These are phyloP conservation scores for Casuarina glauca DNA, from an alignment of 306 rosid genomes.

Conservation along the genomic window DNA sequence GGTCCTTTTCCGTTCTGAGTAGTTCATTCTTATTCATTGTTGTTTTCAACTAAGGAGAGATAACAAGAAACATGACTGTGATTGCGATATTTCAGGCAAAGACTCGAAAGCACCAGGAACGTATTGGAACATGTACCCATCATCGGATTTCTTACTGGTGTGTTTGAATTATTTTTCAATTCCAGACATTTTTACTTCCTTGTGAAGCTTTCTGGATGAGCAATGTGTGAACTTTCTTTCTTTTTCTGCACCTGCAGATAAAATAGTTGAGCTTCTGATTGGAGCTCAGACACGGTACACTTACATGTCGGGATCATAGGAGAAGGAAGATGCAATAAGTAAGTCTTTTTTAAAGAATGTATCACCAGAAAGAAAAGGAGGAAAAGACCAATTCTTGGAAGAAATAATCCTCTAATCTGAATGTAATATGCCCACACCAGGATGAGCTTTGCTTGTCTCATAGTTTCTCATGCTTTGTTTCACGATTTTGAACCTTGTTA, in stretches of 20 bases:
- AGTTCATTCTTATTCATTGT: not conserved
- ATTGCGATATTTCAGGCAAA: conserved; percentile 49
- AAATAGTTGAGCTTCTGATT: conserved; percentile 72
- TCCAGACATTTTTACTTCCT: conserved; percentile 15
- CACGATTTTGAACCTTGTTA: not conserved
- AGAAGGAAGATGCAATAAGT: conserved; percentile 24
- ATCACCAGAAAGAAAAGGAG: not conserved
- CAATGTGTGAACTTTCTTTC: not conserved
- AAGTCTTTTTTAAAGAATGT: conserved; percentile 8
- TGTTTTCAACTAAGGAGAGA: conserved; percentile 4
- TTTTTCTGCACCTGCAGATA: conserved; percentile 48
- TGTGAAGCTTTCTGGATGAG: not conserved
- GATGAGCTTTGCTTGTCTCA: not conserved
- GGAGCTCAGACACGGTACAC: conserved; percentile 95
- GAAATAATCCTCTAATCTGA: not conserved
- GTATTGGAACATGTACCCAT: conserved; percentile 70
- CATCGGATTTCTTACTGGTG: conserved; percentile 84
- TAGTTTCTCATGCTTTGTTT: not conserved
- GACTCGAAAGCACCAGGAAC: conserved; percentile 67
- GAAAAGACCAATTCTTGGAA: not conserved
- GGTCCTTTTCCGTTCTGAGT: conserved; percentile 41
- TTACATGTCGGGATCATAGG: conserved; percentile 80
- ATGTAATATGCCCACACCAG: not conserved
- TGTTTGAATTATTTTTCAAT: conserved; percentile 18
- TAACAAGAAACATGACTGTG: not conserved